Percentiles rank a stretch among this genome's conserved stretches.
Evolutionary conservation across 2,329 filamentous ascomycete species (phyloP).

Genomic region (Claviceps sp.): DNA sequence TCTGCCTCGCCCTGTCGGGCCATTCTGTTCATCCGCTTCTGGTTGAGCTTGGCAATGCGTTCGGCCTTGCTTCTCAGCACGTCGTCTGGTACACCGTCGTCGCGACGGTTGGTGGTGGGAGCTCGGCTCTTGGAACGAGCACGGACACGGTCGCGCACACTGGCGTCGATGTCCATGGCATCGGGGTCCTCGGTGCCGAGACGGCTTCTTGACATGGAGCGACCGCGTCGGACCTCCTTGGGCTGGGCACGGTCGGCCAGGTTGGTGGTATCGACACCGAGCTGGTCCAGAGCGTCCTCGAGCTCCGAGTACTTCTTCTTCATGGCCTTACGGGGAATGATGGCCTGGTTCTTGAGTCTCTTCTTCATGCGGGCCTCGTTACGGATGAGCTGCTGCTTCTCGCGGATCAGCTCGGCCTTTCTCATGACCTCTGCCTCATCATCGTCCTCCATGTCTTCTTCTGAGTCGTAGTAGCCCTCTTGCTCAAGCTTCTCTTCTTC

Average conservation of each 20-base stretch:
- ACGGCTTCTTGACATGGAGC: constrained; percentile 51
- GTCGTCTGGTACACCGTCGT: constrained; percentile 63
- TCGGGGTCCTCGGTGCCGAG: constrained; percentile 51
- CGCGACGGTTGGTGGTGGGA: constrained; percentile 49
- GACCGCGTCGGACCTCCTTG: constrained; percentile 52
- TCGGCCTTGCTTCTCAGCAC: constrained; percentile 64
- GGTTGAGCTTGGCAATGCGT: constrained; percentile 72
- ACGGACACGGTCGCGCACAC: constrained; percentile 46
- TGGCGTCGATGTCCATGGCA: constrained; percentile 61
- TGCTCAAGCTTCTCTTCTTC: constrained; percentile 88
- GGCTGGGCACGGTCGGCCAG: constrained; percentile 61
- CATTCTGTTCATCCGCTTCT: constrained; percentile 99
- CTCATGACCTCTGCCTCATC: constrained; percentile 77
- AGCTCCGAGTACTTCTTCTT: constrained; percentile 78
- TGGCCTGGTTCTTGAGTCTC: constrained; percentile 89
- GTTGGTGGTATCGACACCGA: constrained; percentile 72
- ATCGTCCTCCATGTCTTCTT: constrained; percentile 69
- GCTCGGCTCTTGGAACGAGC: constrained; percentile 63
- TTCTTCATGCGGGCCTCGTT: constrained; percentile 95
- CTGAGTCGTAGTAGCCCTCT: constrained; percentile 87
- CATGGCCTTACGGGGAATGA: constrained; percentile 73
- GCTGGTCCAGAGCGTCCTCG: constrained; percentile 69
- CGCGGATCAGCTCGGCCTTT: constrained; percentile 90
- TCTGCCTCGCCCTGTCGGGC: constrained; percentile 94
- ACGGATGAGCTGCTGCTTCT: constrained; percentile 83